A percentile compares a stretch with the other conserved stretches of the same genome.
phyloP scores from a whole-genome alignment of 2,329 filamentous ascomycete species.

The Fusarium ambrosium region DNA sequence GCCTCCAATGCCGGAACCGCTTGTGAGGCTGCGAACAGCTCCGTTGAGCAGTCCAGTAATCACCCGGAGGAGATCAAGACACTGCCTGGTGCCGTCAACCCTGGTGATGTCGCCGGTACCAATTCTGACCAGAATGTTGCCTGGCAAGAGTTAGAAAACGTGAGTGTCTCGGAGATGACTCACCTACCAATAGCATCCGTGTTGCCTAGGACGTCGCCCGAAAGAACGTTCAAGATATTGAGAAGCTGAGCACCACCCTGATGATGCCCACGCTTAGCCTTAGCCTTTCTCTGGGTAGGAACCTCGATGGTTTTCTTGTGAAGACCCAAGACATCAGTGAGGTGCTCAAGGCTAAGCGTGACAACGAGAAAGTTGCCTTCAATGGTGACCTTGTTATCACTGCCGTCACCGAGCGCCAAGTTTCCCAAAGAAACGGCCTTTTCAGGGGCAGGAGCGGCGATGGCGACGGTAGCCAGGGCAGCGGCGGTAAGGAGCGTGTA shows the following conservation, averaged over 20 bases:
- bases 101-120: neutral
- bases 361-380: neutral
- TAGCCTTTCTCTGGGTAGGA: neutral
- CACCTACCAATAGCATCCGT: neutral
- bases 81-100: neutral
- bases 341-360: rapidly evolving
- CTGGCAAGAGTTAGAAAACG: neutral
- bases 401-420: no score
- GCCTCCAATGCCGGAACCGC: neutral
- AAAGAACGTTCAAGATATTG: neutral
- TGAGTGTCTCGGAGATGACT: rapidly evolving
- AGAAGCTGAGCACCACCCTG: neutral
- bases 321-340: neutral
- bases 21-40: neutral
- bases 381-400: neutral
- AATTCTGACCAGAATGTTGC: neutral
- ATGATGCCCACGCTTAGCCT: neutral
- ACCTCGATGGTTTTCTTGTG: neutral
- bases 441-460: neutral
- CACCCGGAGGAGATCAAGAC: neutral
- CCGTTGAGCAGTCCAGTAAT: neutral
- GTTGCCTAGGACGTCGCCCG: neutral
- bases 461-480: neutral
- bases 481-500: conserved; percentile 4
- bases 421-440: neutral